Evolutionary conservation across 331 rosid genomes (phyloP), one percentile per base, ranked within the genome.

Genomic region (Pyrus hybrid): DNA sequence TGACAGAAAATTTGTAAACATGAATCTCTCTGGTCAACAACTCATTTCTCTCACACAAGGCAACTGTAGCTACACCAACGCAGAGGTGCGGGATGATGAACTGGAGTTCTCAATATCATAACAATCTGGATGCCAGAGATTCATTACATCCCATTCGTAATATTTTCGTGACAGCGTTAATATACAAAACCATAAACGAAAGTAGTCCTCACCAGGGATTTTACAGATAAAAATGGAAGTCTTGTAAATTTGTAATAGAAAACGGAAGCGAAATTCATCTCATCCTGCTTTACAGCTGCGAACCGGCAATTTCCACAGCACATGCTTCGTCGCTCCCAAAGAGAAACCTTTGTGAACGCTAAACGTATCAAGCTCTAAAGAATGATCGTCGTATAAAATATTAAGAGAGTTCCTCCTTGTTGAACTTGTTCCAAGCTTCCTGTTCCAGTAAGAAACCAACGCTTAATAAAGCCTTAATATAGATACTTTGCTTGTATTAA

Each of bases 361-460:
- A 6, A 49, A 30, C 10, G 32, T 67, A 73, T 62, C 67, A 62
- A 60, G 58, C 41, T 73, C 35, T 49, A 37, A 60, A 18, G 58
- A 61, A 61, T 41, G 28, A 18, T 4, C n/a, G 2, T 62, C 4
- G 3, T 61, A 23, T 23, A 4, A 41, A 22, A 60, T 41, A 25
- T 63, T 75, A 83, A 68, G 81, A 81, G 41, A 86, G 88, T 73
- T 86, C 88, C 75, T 87, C 88, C 77, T 71, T 78, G 58, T 43
- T 76, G 81, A 87, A 84, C 79, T 82, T 87, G 73, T 80, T 84
- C 86, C 85, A 84, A 61, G 88, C 85, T 80, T 84, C 90, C 88
- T 84, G 90, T 84, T 72, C 75, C 62, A 37, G 41, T n/a, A 70
- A 28, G 63, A 77, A 26, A 25, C 20, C 67, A 26, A 17, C 67